A percentile compares a stretch with the other conserved stretches of the same genome.
phyloP scores from a whole-genome alignment of 2,329 filamentous ascomycete genomes.

The Aspergillus neoniger region DNA sequence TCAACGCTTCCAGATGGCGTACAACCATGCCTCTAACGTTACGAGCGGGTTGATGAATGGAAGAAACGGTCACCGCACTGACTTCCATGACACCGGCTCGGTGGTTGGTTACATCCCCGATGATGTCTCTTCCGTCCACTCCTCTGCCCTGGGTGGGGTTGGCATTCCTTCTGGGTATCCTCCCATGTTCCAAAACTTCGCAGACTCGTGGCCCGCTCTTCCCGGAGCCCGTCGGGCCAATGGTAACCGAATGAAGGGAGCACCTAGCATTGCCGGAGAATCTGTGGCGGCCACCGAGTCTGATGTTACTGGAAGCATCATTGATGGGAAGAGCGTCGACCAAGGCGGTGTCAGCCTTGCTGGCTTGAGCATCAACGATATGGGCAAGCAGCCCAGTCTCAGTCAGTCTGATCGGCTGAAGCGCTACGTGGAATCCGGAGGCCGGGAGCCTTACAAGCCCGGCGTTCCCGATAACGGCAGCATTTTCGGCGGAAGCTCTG shows the following conservation, averaged over 20 bases:
- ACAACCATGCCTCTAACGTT: constrained; percentile 66
- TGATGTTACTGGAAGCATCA: constrained; percentile 76
- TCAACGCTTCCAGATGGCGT: constrained; percentile 81
- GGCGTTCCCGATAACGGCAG: constrained; percentile 60
- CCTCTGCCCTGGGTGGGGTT: constrained; percentile 82
- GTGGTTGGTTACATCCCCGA: constrained; percentile 95
- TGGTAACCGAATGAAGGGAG: constrained; percentile 67
- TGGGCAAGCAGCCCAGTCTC: constrained; percentile 70
- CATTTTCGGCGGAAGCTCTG: constrained; percentile 65
- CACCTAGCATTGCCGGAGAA: constrained; percentile 82
- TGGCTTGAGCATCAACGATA: constrained; percentile 73
- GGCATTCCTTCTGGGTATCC: constrained; percentile 83
- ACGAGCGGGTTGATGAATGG: constrained; percentile 56
- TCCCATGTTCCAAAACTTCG: constrained; percentile 93
- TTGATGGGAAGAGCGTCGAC: constrained; percentile 68
- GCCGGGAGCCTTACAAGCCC: constrained; percentile 60
- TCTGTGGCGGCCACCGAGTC: constrained; percentile 90
- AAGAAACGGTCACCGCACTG: constrained; percentile 51
- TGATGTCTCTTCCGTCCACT: constrained; percentile 94
- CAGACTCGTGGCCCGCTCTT: constrained; percentile 84
- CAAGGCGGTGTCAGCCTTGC: constrained; percentile 88
- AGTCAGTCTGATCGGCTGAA: constrained; percentile 90
- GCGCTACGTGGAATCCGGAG: constrained; percentile 86
- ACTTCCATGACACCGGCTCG: constrained; percentile 75
- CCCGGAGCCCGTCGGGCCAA: constrained; percentile 67